Base-by-base conservation (phyloP, 2,329 filamentous ascomycete species). In the Cercospora sp. region DNA sequence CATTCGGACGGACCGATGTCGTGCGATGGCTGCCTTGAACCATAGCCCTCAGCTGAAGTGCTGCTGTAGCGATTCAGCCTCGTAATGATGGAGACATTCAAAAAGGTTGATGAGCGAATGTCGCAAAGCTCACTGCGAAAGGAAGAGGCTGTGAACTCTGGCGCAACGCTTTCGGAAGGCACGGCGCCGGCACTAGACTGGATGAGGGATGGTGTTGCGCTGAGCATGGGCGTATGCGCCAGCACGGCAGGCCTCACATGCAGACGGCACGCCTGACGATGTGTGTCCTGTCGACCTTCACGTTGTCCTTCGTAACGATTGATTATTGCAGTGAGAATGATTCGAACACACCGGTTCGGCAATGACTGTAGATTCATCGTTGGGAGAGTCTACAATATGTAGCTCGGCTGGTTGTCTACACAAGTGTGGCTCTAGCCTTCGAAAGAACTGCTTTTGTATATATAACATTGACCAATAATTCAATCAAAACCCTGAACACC, bases 171-270 rank as follows among this genome's bases (percentile, higher is more conserved):
- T 32, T 49, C 21, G 60, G 24, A 30, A 62, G 16, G 40, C 30
- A 51, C 53, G 21, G 60, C 40, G 30, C 30, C 26, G 37, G 7
- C 13, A 40, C 60, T 58, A 58, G 53, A 32, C 53, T 58, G 26
- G 2, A 18, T 58, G 24, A 28, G 24, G n/a, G 37, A 18, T 24
- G 16, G 60, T 45, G 60, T 62, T 62, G 37, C 60, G 60, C 60
- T 45, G 30, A 49, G 18, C 34, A 62, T 40, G 60, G 53, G 60
- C 60, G 60, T 62, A 62, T 21, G 60, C 60, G 60, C 60, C 60
- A 62, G 21, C 40, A 49, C 40, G 60, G 60, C 30, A 8, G 34
- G 37, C 12, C 59, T 43, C 37, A 43, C 37, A 43, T 43, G 7
- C 37, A 43, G 37, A 43, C 37, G 37, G 37, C 37, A 43, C 37